Conservation (phyloP, 805 yeast species). For the Komagataella phaffii region DNA sequence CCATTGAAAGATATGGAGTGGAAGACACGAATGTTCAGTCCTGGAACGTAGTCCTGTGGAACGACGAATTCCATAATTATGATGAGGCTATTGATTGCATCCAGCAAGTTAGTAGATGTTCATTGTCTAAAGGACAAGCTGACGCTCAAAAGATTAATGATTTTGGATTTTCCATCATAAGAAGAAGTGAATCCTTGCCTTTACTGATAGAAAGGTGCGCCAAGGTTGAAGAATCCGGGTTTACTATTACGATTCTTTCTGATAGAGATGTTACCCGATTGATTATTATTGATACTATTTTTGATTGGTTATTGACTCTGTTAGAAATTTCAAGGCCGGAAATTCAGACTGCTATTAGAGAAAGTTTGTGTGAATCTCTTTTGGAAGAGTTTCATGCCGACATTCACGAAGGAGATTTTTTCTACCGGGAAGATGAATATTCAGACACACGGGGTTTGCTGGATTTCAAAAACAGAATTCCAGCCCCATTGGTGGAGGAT, state of each 20-base stretch:
- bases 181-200: conserved; percentile 4
- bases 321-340: conserved; percentile 20
- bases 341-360: conserved; percentile 25
- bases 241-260: background rate
- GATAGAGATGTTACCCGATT: background rate
- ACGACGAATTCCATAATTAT: conserved; percentile 62
- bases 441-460: background rate
- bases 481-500: conserved; percentile 3
- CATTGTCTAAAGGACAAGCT: background rate
- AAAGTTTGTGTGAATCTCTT: conserved; percentile 29
- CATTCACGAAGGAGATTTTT: conserved; percentile 6
- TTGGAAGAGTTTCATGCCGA: conserved; percentile 21
- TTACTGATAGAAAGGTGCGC: conserved; percentile 14
- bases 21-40: conserved; percentile 20
- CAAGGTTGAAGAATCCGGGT: conserved; percentile 22
- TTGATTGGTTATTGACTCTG: conserved; percentile 38
- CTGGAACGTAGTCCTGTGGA: conserved; percentile 53
- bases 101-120: conserved; percentile 3
- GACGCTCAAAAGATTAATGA: background rate
- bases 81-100: conserved; percentile 39
- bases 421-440: background rate
- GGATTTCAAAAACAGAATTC: conserved; percentile 1
- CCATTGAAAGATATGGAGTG: conserved; percentile 18
- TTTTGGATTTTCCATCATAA: conserved; percentile 2
- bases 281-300: conserved; percentile 23